Percentiles rank a stretch among this genome's conserved stretches.
These are phyloP conservation scores for Tuber microsphaerosporum DNA, from an alignment of 495 filamentous ascomycete species.

Conservation along the genomic window DNA sequence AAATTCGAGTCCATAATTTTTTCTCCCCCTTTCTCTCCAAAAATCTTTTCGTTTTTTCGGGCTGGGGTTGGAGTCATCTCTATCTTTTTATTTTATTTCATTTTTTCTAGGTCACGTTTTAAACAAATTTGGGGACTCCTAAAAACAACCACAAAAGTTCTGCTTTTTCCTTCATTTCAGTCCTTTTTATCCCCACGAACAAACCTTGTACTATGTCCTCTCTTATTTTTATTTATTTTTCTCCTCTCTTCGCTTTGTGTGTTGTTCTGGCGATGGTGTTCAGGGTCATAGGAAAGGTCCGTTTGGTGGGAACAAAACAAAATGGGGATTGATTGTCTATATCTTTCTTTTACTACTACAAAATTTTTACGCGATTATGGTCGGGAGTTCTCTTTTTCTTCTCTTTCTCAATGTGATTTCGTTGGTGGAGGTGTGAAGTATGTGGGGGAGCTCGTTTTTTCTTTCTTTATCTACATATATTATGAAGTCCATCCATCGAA, in stretches of 20 bases:
- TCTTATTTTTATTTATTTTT: background rate
- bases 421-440: background rate
- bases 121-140: background rate
- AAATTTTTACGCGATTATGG: slow-evolving; percentile 8
- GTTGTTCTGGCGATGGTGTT: slow-evolving; percentile 6
- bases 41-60: slow-evolving; percentile 7
- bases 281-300: background rate
- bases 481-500: slow-evolving; percentile 13
- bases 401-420: background rate
- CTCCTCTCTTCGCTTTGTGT: background rate
- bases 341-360: background rate
- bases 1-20: slow-evolving; percentile 6
- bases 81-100: background rate
- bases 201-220: background rate
- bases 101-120: background rate
- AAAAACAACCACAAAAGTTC: background rate
- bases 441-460: slow-evolving; percentile 1
- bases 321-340: background rate
- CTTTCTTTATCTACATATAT: slow-evolving; percentile 12
- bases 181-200: background rate
- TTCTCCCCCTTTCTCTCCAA: background rate
- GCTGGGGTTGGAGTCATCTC: slow-evolving; percentile 3
- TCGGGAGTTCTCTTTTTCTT: slow-evolving; percentile 11
- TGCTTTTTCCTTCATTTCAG: background rate
- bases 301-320: slow-evolving; percentile 2